These are phyloP conservation scores for Dothistroma septosporum DNA, from an alignment of 2,329 filamentous ascomycete species.

Conservation along the genomic window DNA sequence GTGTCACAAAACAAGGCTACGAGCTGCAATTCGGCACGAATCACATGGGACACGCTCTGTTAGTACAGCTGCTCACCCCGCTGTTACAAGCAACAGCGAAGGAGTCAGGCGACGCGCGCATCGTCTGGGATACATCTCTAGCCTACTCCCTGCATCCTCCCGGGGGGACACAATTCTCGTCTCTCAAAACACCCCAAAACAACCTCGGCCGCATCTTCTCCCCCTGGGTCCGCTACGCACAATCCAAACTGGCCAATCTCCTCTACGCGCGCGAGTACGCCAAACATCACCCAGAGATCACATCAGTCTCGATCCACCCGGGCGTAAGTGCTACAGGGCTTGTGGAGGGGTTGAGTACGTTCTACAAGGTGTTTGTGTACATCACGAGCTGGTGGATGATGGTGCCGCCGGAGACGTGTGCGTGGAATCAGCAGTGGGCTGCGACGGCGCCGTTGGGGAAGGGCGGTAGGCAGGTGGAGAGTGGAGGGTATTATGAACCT, in stretches of 20 bases:
- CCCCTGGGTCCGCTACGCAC: constrained; percentile 41
- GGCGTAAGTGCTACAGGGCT: constrained; percentile 48
- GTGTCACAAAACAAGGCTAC: constrained; percentile 30
- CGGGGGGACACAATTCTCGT: constrained; percentile 26
- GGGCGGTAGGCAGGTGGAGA: constrained; percentile 13
- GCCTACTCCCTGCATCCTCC: constrained; percentile 21
- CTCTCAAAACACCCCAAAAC: constrained; percentile 27
- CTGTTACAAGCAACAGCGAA: constrained; percentile 25
- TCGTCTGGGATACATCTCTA: constrained; percentile 31
- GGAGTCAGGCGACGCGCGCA: constrained; percentile 25
- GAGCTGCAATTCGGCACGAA: constrained; percentile 36
- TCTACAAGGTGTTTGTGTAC: constrained; percentile 14
- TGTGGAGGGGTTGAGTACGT: constrained; percentile 20
- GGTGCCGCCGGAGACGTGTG: constrained; percentile 30
- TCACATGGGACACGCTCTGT: constrained; percentile 34
- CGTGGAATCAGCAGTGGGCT: constrained; percentile 44
- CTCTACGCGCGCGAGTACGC: constrained; percentile 45
- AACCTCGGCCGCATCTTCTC: constrained; percentile 8
- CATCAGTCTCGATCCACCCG: constrained; percentile 45
- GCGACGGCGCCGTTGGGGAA: constrained; percentile 38
- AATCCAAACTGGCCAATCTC: constrained; percentile 50
- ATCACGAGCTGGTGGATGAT: constrained; percentile 13
- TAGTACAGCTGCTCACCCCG: constrained; percentile 31
- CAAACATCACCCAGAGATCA: constrained; percentile 44
- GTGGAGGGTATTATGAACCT: constrained; percentile 40